phyloP scores from a whole-genome alignment of 2,329 filamentous ascomycete genomes.

The Colletotrichum plurivorum region DNA sequence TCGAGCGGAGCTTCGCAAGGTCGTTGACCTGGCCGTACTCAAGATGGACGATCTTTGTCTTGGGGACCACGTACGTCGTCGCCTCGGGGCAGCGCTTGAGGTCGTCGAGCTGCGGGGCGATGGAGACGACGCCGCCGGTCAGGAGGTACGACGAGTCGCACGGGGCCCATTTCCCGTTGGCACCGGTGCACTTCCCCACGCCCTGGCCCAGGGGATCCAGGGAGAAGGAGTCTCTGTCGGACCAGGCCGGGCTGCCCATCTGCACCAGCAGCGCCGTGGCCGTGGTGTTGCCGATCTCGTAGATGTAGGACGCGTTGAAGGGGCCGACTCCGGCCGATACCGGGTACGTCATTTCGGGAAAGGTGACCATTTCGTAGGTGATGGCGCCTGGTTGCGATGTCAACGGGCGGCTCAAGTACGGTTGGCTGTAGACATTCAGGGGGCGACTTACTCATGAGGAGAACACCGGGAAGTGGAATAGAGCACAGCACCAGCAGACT shows the following conservation, averaged over 20 bases:
- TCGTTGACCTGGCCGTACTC: constrained; percentile 31
- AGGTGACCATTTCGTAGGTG: constrained; percentile 31
- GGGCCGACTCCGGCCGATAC: constrained; percentile 30
- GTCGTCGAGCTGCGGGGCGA: constrained; percentile 30
- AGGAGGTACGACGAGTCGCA: constrained; percentile 34
- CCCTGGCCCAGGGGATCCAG: constrained; percentile 15
- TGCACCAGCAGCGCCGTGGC: constrained; percentile 28
- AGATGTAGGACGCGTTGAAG: constrained; percentile 33
- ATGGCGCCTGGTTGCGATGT: constrained; percentile 1
- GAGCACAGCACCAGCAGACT: constrained; percentile 33
- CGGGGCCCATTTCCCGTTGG: constrained; percentile 16
- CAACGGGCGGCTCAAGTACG: neutral
- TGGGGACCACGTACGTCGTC: constrained; percentile 22
- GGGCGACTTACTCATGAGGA: constrained; percentile 25
- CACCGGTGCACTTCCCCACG: neutral
- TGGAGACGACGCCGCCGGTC: constrained; percentile 21
- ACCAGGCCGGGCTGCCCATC: constrained; percentile 37
- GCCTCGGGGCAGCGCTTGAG: constrained; percentile 8
- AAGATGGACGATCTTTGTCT: constrained; percentile 15
- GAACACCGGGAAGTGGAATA: constrained; percentile 29
- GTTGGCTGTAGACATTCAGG: neutral
- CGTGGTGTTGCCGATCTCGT: constrained; percentile 11
- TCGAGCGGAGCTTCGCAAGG: constrained; percentile 3
- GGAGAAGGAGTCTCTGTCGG: constrained; percentile 31
- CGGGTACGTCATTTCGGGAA: constrained; percentile 32